phyloP scores from a whole-genome alignment of 2,329 filamentous ascomycete genomes.

The Aureobasidium sp. region DNA sequence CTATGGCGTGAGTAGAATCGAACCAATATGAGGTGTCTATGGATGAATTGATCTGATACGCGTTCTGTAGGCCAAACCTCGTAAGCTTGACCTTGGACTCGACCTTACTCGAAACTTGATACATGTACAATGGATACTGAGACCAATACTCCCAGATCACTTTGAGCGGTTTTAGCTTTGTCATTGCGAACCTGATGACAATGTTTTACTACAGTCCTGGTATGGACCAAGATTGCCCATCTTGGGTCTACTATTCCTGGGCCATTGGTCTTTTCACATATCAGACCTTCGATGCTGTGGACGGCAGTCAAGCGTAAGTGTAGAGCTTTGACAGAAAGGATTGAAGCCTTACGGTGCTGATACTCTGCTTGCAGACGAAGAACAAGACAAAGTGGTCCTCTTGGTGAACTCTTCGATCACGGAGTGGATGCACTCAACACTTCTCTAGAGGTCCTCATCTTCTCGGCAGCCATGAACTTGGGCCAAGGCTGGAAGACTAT shows the following conservation, averaged over 20 bases:
- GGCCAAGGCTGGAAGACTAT: conserved; percentile 89
- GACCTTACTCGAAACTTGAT: neutral
- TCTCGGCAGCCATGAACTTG: conserved; percentile 86
- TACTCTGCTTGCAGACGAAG: conserved; percentile 52
- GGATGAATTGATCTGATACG: neutral
- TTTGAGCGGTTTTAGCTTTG: conserved; percentile 80
- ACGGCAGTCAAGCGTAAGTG: conserved; percentile 82
- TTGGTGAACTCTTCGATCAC: conserved; percentile 96
- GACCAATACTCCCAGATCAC: conserved; percentile 57
- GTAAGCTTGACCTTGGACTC: conserved; percentile 8
- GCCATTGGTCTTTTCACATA: conserved; percentile 86
- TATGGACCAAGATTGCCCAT: conserved; percentile 84
- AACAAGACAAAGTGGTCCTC: conserved; percentile 83
- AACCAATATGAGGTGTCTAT: neutral
- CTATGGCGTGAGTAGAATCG: conserved; percentile 64
- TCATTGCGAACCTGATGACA: conserved; percentile 82
- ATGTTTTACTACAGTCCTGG: conserved; percentile 94
- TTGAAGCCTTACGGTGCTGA: neutral
- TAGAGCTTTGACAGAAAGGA: neutral
- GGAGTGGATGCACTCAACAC: conserved; percentile 96
- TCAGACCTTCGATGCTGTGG: conserved; percentile 96
- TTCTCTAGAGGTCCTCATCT: conserved; percentile 84
- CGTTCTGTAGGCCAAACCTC: conserved; percentile 12
- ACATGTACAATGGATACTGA: conserved; percentile 10
- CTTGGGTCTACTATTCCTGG: conserved; percentile 94